Conservation (phyloP, 2,329 filamentous ascomycete species). For the Eutypella sp. region DNA sequence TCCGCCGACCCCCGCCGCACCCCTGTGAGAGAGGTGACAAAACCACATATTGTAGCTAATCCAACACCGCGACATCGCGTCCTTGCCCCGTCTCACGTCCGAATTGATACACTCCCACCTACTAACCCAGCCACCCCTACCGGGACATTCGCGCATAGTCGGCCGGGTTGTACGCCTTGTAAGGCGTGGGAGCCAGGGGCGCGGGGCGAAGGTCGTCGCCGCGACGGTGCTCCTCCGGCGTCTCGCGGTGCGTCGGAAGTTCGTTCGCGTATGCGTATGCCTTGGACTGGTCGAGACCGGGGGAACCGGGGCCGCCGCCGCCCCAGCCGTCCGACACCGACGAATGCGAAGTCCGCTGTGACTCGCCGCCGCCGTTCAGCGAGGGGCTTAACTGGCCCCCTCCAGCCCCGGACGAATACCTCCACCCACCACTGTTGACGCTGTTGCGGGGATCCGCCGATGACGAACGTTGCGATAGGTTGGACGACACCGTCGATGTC, state of each 20-base stretch:
- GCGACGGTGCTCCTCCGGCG: neutral
- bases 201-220: neutral
- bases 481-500: constrained; percentile 22
- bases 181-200: neutral
- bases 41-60: too few relatives aligned
- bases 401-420: neutral
- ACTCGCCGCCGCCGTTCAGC: neutral
- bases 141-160: neutral
- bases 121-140: neutral
- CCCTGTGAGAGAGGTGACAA: too few relatives aligned
- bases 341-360: neutral
- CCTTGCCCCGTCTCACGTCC: too few relatives aligned
- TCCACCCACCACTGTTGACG: neutral
- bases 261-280: neutral
- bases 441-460: constrained; percentile 37
- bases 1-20: too few relatives aligned
- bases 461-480: constrained; percentile 20
- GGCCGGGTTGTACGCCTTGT: neutral
- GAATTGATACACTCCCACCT: neutral
- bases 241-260: neutral
- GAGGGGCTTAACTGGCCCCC: neutral
- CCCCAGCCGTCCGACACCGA: neutral
- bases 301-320: neutral
- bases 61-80: too few relatives aligned
- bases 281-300: neutral